Base-by-base conservation (phyloP, 352 stramenopile genomes). In the Phytophthora niederhauseri region DNA sequence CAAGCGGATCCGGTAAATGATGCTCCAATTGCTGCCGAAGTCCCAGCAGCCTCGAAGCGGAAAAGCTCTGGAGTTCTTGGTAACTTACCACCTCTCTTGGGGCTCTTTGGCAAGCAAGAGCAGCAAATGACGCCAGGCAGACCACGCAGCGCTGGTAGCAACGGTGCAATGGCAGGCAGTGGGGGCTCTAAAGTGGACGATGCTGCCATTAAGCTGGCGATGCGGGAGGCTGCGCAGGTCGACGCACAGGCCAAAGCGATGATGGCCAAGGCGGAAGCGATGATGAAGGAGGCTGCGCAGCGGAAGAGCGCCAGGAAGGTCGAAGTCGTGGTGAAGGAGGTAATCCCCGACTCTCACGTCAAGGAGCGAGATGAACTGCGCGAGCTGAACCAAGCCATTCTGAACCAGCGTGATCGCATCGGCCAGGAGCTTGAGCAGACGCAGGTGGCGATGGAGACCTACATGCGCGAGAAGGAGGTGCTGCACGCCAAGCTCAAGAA, bases 291-390 rank as follows among this genome's bases (percentile, higher is more conserved):
- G 46, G 85, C 85, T 7, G 72, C 82, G 24, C 55, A 70, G 28
- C 75, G 74, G 9, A 66, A 84, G 34, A 64, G 75, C 11, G 66
- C 65, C 2, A 76, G 82, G 19, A 70, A 82, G 15, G 66, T 88
- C 2, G 75, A 95, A 53, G 84, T 92, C 4, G 83, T 93, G 6
- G 82, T 93, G 20, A 89, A 89, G 38, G 85, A 95, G 62, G 82
- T 93, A n/a, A 86, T 95, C 36, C 81, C 87, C 6, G 85, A 91
- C 48, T 54, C 75, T 2, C 85, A 94, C 48, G 68, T 86, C 20
- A 84, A 90, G 50, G 81, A 93, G 46, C 77, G 82, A 6, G 74
- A 87, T 0, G 76, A 91, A 20, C 77, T 95, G 15, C 74, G 85
- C 7, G 78, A 90, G 58, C 67, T 89, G 61, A 93, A 91, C 57